Percentiles rank a stretch among this genome's conserved stretches.
Evolutionary conservation across 495 filamentous ascomycete genomes (phyloP).

Genomic region (Sporormia fimetaria): DNA sequence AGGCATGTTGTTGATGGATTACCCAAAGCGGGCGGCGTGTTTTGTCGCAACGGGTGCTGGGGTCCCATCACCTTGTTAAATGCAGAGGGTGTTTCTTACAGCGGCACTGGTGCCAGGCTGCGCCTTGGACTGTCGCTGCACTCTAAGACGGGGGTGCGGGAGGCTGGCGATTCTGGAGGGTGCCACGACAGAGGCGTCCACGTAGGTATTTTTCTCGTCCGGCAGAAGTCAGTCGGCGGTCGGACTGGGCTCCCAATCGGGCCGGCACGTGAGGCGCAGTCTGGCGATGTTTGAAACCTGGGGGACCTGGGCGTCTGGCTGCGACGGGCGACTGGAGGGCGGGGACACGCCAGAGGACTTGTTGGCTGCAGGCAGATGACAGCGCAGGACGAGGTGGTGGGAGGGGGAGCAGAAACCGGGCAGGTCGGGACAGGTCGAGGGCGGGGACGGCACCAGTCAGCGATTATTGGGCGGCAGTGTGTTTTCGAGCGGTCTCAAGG

Average conservation of each 20-base stretch:
- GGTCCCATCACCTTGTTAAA: slow-evolving; percentile 27
- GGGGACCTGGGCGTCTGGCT: too few species aligned
- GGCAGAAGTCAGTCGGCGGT: slow-evolving; percentile 4
- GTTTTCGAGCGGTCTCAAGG: too few species aligned
- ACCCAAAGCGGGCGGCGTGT: slow-evolving; percentile 7
- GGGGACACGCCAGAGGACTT: too few species aligned
- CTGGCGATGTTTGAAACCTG: not conserved
- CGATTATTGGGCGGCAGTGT: too few species aligned
- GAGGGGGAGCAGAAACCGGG: too few species aligned
- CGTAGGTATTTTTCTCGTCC: slow-evolving; percentile 26
- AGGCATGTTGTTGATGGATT: slow-evolving; percentile 14
- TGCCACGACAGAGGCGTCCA: slow-evolving; percentile 26
- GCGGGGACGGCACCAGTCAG: too few species aligned
- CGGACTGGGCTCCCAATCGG: slow-evolving; percentile 3
- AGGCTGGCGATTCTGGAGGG: slow-evolving; percentile 21
- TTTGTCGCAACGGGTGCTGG: slow-evolving; percentile 18
- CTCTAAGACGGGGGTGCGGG: slow-evolving; percentile 22
- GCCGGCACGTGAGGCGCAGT: slow-evolving; percentile 19
- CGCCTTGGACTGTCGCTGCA: slow-evolving; percentile 14
- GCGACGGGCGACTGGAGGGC: too few species aligned
- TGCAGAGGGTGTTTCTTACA: not conserved
- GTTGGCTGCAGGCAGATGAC: slow-evolving; percentile 1
- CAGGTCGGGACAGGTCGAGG: too few species aligned
- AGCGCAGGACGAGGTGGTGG: too few species aligned
- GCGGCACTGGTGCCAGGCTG: not conserved